phyloP scores from a whole-genome alignment of 2,329 filamentous ascomycete species.

The Exophiala spinifera region DNA sequence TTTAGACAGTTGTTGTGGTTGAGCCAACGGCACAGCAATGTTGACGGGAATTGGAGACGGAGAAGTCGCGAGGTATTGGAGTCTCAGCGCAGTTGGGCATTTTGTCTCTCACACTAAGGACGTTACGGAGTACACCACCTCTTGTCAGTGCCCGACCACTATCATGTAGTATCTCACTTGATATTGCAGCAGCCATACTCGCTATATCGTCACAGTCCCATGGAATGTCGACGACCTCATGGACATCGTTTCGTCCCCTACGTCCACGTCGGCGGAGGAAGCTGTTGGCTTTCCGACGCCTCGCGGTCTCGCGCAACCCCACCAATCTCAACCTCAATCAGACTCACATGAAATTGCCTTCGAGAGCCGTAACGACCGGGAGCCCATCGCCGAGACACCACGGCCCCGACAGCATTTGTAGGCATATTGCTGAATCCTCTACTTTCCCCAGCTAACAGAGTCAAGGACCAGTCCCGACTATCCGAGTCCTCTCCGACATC shows the following conservation, averaged over 20 bases:
- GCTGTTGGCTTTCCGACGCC: conserved; percentile 10
- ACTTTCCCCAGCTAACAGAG: conserved; percentile 6
- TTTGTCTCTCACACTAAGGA: background rate
- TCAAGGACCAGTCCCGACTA: conserved; percentile 56
- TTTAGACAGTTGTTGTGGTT: no score
- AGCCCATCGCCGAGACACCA: conserved; percentile 17
- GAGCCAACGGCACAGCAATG: no score
- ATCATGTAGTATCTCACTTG: background rate
- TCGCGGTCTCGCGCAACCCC: conserved; percentile 37
- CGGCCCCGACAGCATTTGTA: conserved; percentile 49
- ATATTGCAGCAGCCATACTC: no score
- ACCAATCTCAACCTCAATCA: conserved; percentile 39
- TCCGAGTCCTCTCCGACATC: conserved; percentile 63
- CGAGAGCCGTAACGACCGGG: conserved; percentile 35
- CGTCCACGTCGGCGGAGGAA: conserved; percentile 25
- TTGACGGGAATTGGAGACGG: no score
- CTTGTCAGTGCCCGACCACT: background rate
- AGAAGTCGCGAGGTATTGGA: no score
- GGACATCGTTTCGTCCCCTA: conserved; percentile 29
- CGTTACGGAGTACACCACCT: background rate
- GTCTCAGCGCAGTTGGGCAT: background rate
- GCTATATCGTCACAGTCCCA: background rate
- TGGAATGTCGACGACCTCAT: conserved; percentile 27
- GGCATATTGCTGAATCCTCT: conserved; percentile 22
- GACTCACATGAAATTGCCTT: conserved; percentile 49